Evolutionary conservation across 352 stramenopile genomes (phyloP), one percentile per base, ranked within the genome.

Genomic region (Thraustochytrium sp.): DNA sequence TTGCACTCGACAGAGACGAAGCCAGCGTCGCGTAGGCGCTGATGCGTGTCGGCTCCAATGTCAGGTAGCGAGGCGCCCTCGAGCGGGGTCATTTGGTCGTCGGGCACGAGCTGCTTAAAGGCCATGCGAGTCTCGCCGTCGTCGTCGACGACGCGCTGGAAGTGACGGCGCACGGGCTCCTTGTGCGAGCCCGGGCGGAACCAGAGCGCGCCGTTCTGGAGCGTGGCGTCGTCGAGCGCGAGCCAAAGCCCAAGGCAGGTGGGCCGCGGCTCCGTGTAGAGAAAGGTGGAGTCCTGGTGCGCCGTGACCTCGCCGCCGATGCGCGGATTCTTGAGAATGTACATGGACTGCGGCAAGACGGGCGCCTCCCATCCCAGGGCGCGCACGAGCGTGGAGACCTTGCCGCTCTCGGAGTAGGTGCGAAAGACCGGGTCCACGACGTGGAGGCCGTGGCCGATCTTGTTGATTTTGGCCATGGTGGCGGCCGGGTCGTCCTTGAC

Each of bases 281-380:
- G 90, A 85, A 97, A 98, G 37, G 93, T 97, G 16, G 93, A 95
- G 88, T 98, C 95, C 88, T 98, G 95, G 89, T 98, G 95, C n/a
- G 92, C 89, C 64, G 92, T 93, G 0, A 98, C 94, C 53, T 96
- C 93, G 44, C 94, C 94, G 42, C 95, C 94, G 72, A 97, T 96
- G 42, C 88, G 89, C 26, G 93, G 91, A 86, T 97, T 92, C 87
- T 98, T 98, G 89, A 98, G 97, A 86, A 98, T 98, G 87, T 98
- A 98, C 95, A 98, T 98, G 63, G 88, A 95, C 85, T 98, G 94
- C 64, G 96, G 94, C 0, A 95, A 89, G 40, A 97, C 89, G 1
- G 95, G 94, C 40, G 94, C 89, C 51, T 89, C 83, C 85, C 95
- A 98, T 2, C 90, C 89, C 31, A 98, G 89, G 31, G 92, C 93